Evolutionary conservation across 202 grass and related monocot species (phyloP).

Genomic region (Setaria viridis): DNA sequence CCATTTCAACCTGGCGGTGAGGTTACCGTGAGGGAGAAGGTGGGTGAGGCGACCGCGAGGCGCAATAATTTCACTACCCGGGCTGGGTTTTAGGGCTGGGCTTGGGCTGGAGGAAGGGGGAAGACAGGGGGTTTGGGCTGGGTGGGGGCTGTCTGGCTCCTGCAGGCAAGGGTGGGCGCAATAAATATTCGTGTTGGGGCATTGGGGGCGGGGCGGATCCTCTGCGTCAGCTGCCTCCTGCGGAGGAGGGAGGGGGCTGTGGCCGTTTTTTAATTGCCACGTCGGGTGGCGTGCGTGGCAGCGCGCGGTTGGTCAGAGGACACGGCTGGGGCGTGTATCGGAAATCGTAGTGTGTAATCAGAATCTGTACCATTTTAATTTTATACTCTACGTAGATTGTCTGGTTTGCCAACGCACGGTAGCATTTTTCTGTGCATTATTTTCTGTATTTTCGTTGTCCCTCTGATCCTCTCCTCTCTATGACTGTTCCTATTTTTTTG

Average conservation of each 20-base stretch:
- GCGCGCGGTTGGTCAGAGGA: not conserved
- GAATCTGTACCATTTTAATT: no score
- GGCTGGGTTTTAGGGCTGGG: not conserved
- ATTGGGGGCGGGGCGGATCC: slow-evolving; percentile 12
- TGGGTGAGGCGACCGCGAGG: slow-evolving; percentile 23
- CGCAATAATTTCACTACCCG: slow-evolving; percentile 26
- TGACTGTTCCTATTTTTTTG: no score
- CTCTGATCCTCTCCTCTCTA: no score
- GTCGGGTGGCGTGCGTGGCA: not conserved
- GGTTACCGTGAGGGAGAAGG: not conserved
- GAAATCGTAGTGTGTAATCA: no score
- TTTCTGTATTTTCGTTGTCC: no score
- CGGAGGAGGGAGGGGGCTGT: not conserved
- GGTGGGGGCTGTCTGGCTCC: slow-evolving; percentile 52
- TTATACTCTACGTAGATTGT: no score
- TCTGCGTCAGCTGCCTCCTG: slow-evolving; percentile 26
- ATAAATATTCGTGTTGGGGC: slow-evolving; percentile 55
- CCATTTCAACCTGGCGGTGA: slow-evolving; percentile 20
- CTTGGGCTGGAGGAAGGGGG: not conserved
- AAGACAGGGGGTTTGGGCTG: not conserved
- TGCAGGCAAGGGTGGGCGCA: slow-evolving; percentile 55
- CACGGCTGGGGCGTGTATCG: no score
- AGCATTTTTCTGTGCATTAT: no score
- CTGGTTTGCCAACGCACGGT: no score
- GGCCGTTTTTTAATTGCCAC: slow-evolving; percentile 15